Percentiles rank a stretch among this genome's conserved stretches.
Conservation (phyloP, 441 rosid genomes). For the Populus hybrid region DNA sequence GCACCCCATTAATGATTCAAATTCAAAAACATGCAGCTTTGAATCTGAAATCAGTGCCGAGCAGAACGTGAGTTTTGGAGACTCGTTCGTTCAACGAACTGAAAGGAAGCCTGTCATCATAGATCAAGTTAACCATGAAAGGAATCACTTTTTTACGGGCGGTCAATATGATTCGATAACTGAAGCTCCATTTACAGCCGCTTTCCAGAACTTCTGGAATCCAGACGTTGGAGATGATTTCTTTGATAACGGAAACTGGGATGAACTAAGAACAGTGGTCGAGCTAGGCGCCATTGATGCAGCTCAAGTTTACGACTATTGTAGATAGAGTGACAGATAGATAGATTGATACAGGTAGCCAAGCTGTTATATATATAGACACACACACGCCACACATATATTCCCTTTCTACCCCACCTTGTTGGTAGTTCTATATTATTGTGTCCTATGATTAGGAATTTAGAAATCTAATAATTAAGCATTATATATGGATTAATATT, state of each 20-base stretch:
- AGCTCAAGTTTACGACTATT: not conserved
- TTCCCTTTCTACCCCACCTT: not conserved
- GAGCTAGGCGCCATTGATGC: constrained; percentile 23
- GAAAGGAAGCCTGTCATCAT: constrained; percentile 16
- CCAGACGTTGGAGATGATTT: constrained; percentile 21
- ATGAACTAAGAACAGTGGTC: constrained; percentile 42
- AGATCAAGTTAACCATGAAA: not conserved
- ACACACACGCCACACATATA: not conserved
- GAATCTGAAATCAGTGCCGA: not conserved
- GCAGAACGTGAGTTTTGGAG: constrained; percentile 22
- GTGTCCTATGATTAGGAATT: no score
- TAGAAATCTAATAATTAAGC: no score
- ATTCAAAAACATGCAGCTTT: no score
- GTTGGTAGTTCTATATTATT: not conserved
- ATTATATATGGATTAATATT: no score
- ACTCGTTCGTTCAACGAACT: constrained; percentile 15
- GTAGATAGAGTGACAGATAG: not conserved
- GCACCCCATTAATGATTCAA: not conserved
- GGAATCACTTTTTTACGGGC: not conserved
- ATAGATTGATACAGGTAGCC: not conserved
- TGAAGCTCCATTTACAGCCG: not conserved
- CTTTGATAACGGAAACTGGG: constrained; percentile 37
- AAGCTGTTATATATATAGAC: not conserved
- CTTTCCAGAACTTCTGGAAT: not conserved
- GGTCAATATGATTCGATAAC: not conserved